Conservation (phyloP, 1,284 basidiomycete species). For the Ganoderma meredithae region DNA sequence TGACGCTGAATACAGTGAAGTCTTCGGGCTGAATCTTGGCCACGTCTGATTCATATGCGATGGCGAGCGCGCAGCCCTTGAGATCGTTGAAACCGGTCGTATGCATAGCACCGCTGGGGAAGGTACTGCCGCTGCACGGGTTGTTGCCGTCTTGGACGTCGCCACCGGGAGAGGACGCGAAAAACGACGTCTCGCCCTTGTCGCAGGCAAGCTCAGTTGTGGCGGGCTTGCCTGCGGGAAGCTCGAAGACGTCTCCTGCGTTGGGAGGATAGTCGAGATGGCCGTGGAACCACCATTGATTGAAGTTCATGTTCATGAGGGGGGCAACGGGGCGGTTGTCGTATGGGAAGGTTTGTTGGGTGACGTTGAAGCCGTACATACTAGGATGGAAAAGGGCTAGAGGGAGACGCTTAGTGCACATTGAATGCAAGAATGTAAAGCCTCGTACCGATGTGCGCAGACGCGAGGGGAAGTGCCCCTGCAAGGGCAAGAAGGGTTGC, state of each 20-base stretch:
- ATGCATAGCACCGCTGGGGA: constrained; percentile 54
- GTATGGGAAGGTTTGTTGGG: constrained; percentile 52
- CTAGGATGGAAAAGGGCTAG: constrained; percentile 42
- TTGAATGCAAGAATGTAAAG: constrained; percentile 1
- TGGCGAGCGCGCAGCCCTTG: constrained; percentile 72
- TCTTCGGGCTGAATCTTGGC: constrained; percentile 65
- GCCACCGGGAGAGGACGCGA: constrained; percentile 51
- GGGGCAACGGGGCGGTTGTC: constrained; percentile 64
- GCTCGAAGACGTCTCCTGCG: constrained; percentile 59
- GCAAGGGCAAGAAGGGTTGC: constrained; percentile 18
- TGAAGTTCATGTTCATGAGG: constrained; percentile 57
- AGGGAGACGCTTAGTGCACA: neutral
- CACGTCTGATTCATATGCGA: constrained; percentile 72
- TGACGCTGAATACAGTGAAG: constrained; percentile 77
- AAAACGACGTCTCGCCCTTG: constrained; percentile 63
- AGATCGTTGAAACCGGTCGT: constrained; percentile 60
- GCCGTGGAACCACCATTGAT: constrained; percentile 77
- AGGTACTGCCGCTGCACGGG: constrained; percentile 50
- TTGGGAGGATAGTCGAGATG: constrained; percentile 65
- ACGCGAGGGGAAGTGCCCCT: constrained; percentile 24
- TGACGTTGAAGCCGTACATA: constrained; percentile 65
- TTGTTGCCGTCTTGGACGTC: constrained; percentile 55
- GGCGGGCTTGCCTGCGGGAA: constrained; percentile 59
- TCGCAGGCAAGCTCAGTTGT: constrained; percentile 63
- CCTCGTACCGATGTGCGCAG: constrained; percentile 30